These are phyloP conservation scores for Yamadazyma nakazawae DNA, from an alignment of 805 yeast genomes.

Conservation along the genomic window DNA sequence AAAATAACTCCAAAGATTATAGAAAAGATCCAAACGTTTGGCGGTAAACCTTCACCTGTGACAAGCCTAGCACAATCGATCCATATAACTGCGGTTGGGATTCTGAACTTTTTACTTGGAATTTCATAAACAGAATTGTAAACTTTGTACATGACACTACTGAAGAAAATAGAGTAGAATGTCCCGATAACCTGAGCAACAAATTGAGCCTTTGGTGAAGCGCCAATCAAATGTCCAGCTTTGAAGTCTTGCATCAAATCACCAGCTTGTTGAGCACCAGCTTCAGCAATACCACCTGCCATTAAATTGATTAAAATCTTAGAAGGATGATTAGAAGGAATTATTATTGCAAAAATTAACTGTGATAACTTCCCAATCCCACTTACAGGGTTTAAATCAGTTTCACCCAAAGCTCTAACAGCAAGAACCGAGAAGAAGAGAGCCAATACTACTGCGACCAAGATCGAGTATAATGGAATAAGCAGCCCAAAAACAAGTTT, in stretches of 20 bases:
- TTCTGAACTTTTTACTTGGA: constrained; percentile 76
- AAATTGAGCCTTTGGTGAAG: constrained; percentile 90
- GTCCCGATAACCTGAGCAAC: constrained; percentile 89
- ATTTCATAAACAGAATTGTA: constrained; percentile 81
- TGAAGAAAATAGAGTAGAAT: constrained; percentile 72
- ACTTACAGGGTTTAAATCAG: constrained; percentile 94
- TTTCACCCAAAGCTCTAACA: constrained; percentile 92
- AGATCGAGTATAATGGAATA: constrained; percentile 68
- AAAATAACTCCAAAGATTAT: constrained; percentile 63
- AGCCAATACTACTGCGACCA: constrained; percentile 70
- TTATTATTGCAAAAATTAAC: constrained; percentile 74
- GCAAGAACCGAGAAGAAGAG: constrained; percentile 79
- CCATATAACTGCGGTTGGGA: constrained; percentile 97
- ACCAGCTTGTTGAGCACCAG: constrained; percentile 99
- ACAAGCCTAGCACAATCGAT: constrained; percentile 92
- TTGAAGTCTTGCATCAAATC: constrained; percentile 96
- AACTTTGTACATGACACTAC: constrained; percentile 77
- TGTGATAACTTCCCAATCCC: constrained; percentile 96
- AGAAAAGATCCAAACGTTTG: constrained; percentile 61
- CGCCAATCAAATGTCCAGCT: constrained; percentile 88
- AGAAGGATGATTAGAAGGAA: constrained; percentile 74
- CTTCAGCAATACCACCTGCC: constrained; percentile 97
- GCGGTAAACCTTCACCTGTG: constrained; percentile 87
- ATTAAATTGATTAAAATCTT: constrained; percentile 80
- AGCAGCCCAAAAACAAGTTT: constrained; percentile 64